phyloP scores from a whole-genome alignment of 805 yeast genomes.

The Saturnispora mendoncae region DNA sequence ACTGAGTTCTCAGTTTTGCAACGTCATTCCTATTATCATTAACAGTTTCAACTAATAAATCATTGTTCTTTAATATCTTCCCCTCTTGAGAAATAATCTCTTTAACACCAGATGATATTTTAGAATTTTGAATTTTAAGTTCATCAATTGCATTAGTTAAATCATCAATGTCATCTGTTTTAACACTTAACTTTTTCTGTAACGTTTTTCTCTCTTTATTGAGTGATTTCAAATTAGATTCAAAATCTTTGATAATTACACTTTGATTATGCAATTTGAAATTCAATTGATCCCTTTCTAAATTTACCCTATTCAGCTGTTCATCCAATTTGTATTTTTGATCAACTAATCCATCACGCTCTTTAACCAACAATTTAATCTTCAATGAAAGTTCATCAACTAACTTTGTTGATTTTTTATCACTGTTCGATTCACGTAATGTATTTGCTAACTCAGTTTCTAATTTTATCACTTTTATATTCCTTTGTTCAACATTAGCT shows the following conservation, averaged over 20 bases:
- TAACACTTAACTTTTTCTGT: conserved; percentile 3
- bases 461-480: conserved; percentile 7
- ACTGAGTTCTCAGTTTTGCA: neutral
- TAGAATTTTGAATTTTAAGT: neutral
- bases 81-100: conserved; percentile 3
- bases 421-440: neutral
- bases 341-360: conserved; percentile 1
- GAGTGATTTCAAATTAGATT: conserved; percentile 11
- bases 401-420: neutral
- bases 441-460: conserved; percentile 3
- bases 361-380: conserved; percentile 4
- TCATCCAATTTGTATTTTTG: neutral
- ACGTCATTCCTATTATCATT: conserved; percentile 6
- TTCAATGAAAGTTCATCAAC: conserved; percentile 11
- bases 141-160: conserved; percentile 5
- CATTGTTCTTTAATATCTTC: conserved; percentile 16
- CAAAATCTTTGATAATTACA: conserved; percentile 13
- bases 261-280: neutral
- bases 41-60: conserved; percentile 17
- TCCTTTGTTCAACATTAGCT: conserved; percentile 12
- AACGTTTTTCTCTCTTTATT: conserved; percentile 6
- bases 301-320: neutral
- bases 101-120: conserved; percentile 4
- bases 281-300: conserved; percentile 3
- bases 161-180: conserved; percentile 8